These are phyloP conservation scores for Dissophora globulifera DNA, from an alignment of 192 early-diverging fungal species.

Conservation along the genomic window DNA sequence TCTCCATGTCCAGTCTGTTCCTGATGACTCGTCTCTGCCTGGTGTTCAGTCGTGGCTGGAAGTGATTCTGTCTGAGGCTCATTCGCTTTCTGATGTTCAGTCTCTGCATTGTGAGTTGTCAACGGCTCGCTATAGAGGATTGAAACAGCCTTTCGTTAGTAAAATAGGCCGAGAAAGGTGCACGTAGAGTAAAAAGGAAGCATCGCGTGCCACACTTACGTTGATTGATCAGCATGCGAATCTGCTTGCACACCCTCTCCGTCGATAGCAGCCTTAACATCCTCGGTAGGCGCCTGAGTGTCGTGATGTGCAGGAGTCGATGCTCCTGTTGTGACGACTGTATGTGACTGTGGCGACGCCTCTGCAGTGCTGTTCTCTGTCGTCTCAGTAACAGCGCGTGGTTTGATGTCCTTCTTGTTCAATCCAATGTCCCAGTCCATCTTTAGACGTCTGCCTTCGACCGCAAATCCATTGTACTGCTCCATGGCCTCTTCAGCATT, in stretches of 20 bases:
- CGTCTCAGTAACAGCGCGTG: slow-evolving; percentile 24
- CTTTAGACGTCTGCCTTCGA: slow-evolving; percentile 66
- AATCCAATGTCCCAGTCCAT: slow-evolving; percentile 63
- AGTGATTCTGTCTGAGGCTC: no score
- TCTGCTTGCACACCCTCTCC: neutral
- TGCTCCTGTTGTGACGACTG: slow-evolving; percentile 11
- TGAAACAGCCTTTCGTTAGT: no score
- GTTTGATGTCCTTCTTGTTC: slow-evolving; percentile 54
- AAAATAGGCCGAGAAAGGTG: no score
- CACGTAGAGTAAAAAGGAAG: no score
- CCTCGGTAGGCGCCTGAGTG: neutral
- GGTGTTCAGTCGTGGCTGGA: no score
- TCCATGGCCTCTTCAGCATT: slow-evolving; percentile 73
- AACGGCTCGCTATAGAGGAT: no score
- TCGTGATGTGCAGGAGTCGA: slow-evolving; percentile 18
- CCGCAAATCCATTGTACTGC: slow-evolving; percentile 68
- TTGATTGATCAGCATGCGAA: neutral
- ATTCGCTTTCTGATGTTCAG: no score
- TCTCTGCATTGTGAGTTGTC: no score
- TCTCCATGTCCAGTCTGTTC: no score
- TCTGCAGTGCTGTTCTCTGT: slow-evolving; percentile 22
- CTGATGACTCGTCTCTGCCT: no score
- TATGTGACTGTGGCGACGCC: slow-evolving; percentile 31
- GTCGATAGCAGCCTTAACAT: neutral
- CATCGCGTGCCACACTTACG: neutral